Base-by-base conservation (phyloP, 768 basidiomycete species). In the Pleurotus tuoliensis region DNA sequence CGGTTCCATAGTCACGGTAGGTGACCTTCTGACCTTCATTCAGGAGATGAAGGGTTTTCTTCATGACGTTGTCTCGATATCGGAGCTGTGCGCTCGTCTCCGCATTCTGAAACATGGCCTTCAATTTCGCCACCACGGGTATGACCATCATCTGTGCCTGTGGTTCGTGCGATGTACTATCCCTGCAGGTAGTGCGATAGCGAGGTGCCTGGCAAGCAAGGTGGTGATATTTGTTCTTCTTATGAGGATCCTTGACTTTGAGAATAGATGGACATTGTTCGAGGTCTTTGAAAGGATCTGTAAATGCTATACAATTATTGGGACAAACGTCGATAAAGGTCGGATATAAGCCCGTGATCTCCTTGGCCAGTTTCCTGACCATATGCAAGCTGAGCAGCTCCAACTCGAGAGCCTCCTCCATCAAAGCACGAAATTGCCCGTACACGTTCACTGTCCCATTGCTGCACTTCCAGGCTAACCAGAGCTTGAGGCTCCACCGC, bases 61-160 rank as follows among this genome's bases (percentile, higher is more conserved):
- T 39, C 15, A 68, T 47, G 39, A 58, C 56, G 13, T 44, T 47
- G 44, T 70, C 69, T 37, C 64, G 59, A 56, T 69, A 45, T 20
- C 66, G 57, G 18, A 69, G 34, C 1, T 62, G 56, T 18, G n/a
- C 20, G 18, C 66, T 61, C n/a, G 66, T 63, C 6, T 67, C 63
- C 48, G 58, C 61, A 65, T 69, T 69, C 40, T 64, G 65, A 62
- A 61, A 68, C 45, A 69, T 43, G 11, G 69, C 69, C 3, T 57
- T 58, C 45, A 70, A 62, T 16, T 65, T 66, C 20, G 59, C 60
- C 56, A 64, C 61, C 5, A 67, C 55, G 39, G 67, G 62, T 11
- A 69, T 56, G 34, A 63, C 52, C 8, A 58, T 25, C 47, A 65
- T 59, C 57, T 68, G 67, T 12, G 68, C 64, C 45, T 47, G 51